Base-by-base conservation (phyloP, 208 protist species). In the Leishmania mexicana region DNA sequence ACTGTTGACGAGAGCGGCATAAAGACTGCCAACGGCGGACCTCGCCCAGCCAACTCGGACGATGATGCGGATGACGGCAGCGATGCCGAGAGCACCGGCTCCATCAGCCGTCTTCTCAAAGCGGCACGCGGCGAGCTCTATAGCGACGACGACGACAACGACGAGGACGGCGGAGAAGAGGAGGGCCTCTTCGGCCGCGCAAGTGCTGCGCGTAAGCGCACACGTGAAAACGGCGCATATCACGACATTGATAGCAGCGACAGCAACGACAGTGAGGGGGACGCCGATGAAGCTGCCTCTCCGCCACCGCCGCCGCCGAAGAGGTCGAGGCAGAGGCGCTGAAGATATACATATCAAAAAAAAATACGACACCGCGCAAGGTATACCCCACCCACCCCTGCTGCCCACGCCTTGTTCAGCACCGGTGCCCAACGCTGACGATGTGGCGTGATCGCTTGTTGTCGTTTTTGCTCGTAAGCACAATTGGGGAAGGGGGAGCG, bases 1-100 rank as follows among this genome's bases (percentile, higher is more conserved):
- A 87, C 89, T 10, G 85, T 97, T 38, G 85, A 95, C 57, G 89
- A 94, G 24, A 89, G 79, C 68, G 87, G 84, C 1, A 88, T 84
- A 31, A 83, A 79, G 31, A 87, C 83, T 17, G 64, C 70, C 42
- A 76, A 83, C 35, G 81, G 81, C 21, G 83, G 88, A 0, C 74
- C 81, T 31, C 74, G 84, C 17, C 78, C 75, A 0, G 74, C 68
- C 40, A 64, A 72, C 28, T 76, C 72, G 7, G 81, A 79, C 21
- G 79, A 82, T 3, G 80, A 88, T n/a, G 70, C 42, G 11, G 24
- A 83, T 45, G 67, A 87, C 38, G 83, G 81, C 49, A 83, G 76
- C 21, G 77, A 79, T 49, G 80, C 54, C 15, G 73, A 78, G 35
- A 85, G 79, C 73, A 85, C 83, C 67, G 75, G 81, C 64, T 90